phyloP scores from a whole-genome alignment of 441 rosid species.

The Brassica hybrid region DNA sequence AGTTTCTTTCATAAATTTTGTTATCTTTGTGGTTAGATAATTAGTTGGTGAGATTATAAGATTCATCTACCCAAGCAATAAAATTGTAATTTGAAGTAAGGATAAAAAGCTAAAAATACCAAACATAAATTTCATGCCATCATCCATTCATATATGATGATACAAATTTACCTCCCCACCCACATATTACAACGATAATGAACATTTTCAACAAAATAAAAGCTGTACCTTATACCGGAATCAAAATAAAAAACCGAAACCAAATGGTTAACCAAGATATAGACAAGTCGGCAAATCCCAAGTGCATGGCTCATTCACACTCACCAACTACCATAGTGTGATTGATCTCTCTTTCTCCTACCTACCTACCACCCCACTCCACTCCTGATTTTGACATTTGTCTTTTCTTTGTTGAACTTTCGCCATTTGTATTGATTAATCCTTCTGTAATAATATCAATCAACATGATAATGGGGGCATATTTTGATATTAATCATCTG shows the following conservation, averaged over 20 bases:
- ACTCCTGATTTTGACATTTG: constrained; percentile 34
- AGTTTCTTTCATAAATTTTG: neutral
- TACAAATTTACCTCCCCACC: neutral
- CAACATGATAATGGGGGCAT: neutral
- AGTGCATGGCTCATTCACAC: constrained; percentile 27
- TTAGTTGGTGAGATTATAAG: neutral
- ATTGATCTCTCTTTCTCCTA: constrained; percentile 36
- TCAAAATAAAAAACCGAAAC: neutral
- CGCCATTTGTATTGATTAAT: constrained; percentile 23
- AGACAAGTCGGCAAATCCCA: constrained; percentile 34
- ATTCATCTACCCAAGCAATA: neutral
- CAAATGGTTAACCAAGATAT: constrained; percentile 21
- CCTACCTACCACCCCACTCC: constrained; percentile 36
- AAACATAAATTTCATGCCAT: neutral
- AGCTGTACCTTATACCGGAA: neutral
- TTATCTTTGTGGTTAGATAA: neutral
- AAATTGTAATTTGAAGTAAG: neutral
- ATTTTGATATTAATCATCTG: neutral
- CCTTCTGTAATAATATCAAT: constrained; percentile 13
- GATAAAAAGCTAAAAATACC: neutral
- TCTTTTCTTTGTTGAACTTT: constrained; percentile 5
- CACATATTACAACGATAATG: neutral
- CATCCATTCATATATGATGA: neutral
- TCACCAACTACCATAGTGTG: constrained; percentile 27
- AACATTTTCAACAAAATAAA: neutral